phyloP scores from a whole-genome alignment of 768 basidiomycete genomes.

The Trichaptum fuscoviolaceum region DNA sequence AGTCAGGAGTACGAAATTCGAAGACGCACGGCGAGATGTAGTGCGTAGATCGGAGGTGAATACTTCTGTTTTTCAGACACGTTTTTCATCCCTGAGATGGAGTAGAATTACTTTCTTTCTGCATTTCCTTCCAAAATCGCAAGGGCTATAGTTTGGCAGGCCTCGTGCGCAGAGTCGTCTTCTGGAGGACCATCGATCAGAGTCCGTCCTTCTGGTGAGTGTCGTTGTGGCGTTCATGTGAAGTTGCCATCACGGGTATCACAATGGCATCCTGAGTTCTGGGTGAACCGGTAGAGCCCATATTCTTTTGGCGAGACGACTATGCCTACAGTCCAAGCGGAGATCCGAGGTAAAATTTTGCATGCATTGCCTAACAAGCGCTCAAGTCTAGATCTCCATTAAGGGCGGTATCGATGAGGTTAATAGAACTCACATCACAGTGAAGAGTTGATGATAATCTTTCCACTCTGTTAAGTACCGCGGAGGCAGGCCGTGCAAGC shows the following conservation, averaged over 20 bases:
- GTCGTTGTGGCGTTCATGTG: neutral
- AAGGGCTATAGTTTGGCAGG: neutral
- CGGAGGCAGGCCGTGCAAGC: too few species aligned
- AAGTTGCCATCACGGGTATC: neutral
- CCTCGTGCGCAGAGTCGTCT: neutral
- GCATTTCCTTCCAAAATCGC: neutral
- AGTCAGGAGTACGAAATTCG: neutral
- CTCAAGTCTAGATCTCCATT: neutral
- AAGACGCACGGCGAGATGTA: neutral
- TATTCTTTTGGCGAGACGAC: neutral
- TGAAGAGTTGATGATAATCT: neutral
- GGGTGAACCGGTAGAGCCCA: neutral
- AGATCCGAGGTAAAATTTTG: neutral
- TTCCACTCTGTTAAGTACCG: neutral
- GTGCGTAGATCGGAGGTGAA: neutral
- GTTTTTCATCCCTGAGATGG: neutral
- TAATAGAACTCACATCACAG: neutral
- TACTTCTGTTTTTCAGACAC: neutral
- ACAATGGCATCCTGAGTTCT: neutral
- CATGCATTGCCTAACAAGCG: neutral
- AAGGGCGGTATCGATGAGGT: neutral
- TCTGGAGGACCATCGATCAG: neutral
- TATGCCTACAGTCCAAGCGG: neutral
- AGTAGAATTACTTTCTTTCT: neutral
- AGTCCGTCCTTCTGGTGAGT: neutral